phyloP scores from a whole-genome alignment of 2,329 filamentous ascomycete genomes.

The Aspergillus cejpii region DNA sequence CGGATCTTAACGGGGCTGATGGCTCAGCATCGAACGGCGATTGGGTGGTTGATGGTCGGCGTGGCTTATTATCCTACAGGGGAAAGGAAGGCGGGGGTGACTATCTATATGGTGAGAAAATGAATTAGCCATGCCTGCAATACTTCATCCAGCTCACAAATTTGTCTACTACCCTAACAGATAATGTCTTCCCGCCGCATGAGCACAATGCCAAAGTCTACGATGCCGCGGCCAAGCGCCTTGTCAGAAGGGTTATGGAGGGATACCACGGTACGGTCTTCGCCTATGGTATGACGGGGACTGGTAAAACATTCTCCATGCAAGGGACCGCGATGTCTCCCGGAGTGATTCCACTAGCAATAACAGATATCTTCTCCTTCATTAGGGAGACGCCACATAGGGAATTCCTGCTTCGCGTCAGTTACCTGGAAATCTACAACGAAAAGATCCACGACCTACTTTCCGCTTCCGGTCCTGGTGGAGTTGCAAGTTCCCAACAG shows the following conservation, averaged over 20 bases:
- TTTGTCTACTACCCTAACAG: constrained; percentile 42
- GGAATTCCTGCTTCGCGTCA: constrained; percentile 90
- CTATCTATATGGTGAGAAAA: constrained; percentile 72
- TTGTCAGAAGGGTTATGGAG: constrained; percentile 96
- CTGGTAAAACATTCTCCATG: constrained; percentile 99
- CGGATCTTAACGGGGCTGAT: constrained; percentile 61
- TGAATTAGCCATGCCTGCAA: background rate
- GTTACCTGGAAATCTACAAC: constrained; percentile 98
- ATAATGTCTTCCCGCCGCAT: constrained; percentile 92
- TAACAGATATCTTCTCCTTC: constrained; percentile 98
- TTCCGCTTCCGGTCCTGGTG: constrained; percentile 60
- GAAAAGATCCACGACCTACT: constrained; percentile 93
- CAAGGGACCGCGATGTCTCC: constrained; percentile 93
- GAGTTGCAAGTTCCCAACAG: constrained; percentile 52
- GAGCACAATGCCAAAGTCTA: constrained; percentile 95
- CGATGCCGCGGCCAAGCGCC: constrained; percentile 83
- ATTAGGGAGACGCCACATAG: constrained; percentile 93
- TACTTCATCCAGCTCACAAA: constrained; percentile 15
- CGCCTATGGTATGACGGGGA: constrained; percentile 98
- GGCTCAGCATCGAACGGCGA: constrained; percentile 65
- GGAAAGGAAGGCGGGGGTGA: constrained; percentile 80
- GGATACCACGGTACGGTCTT: constrained; percentile 98
- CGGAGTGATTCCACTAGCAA: constrained; percentile 92
- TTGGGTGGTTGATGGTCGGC: constrained; percentile 85
- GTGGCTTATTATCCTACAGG: constrained; percentile 71